Evolutionary conservation across 73 alveolate genomes (phyloP), one percentile per base, ranked within the genome.

Genomic region (Paramecium biaurelia): DNA sequence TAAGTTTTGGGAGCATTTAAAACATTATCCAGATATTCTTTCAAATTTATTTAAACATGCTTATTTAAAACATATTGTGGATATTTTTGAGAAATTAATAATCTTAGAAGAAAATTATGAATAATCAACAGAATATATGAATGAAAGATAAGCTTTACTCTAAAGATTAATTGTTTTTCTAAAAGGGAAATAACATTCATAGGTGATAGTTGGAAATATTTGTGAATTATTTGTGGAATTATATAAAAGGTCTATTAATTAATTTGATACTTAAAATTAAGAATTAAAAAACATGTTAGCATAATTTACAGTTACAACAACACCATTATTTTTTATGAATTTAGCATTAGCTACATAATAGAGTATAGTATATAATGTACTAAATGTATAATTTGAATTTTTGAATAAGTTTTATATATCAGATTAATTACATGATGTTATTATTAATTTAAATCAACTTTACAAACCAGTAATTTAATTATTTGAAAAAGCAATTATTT

Each of bases 1-100:
- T 38, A 21, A 79, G 90, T 47, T 79, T 24, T 79, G 90, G 90
- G 90, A 79, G 43, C 56, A 43, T 21, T 8, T 79, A 4, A 79
- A 42, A 14, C 86, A 72, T n/a, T 8, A 72, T 24, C 56, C 53
- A 24, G 90, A 79, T n/a, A 43, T 79, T 9, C 15, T 79, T 14
- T 18, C 90, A 20, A 47, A 79, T 63, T 26, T 79, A 45, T 18
- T 79, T 23, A 79, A 79, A 34, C 90, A 79, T 24, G n/a, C 47
- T 1, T 74, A 24, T 21, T 10, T 74, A 11, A 28, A 35, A 21
- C 87, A 74, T 37, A 35, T 79, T 0, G 70, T 26, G 23, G 74
- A 79, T 30, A 79, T 79, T 41, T 23, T 79, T 43, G 90, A 79
- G 20, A 79, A 79, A 15, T 34, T 79, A 1, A 45, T 79, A 38